Conservation (phyloP, 139 green algal species). For the Mesotaenium endlicherianum region DNA sequence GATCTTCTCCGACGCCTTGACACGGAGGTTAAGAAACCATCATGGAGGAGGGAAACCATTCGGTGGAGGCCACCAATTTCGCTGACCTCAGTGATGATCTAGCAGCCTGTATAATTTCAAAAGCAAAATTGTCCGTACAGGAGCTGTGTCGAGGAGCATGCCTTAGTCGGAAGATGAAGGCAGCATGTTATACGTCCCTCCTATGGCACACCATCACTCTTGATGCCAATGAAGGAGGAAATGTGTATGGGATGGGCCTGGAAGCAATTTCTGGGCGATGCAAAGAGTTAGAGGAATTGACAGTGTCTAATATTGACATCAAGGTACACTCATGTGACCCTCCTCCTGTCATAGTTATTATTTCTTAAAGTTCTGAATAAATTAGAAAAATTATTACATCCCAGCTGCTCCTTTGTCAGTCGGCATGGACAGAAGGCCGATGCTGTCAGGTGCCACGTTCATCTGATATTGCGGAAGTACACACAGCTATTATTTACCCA, state of each 20-base stretch:
- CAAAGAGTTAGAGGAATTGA: not conserved
- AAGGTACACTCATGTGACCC: not conserved
- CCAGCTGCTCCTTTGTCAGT: not conserved
- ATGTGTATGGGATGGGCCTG: conserved; percentile 12
- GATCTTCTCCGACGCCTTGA: no score
- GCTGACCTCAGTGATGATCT: no score
- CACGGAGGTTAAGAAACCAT: no score
- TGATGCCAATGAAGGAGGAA: not conserved
- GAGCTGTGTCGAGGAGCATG: conserved; percentile 5
- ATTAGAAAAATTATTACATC: not conserved
- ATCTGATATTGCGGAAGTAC: not conserved
- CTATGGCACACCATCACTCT: not conserved
- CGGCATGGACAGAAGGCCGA: not conserved
- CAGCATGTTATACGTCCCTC: conserved; percentile 1
- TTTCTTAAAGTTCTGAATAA: not conserved
- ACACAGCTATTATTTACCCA: not conserved
- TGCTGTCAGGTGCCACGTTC: not conserved
- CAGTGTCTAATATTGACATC: not conserved
- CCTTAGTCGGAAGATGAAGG: conserved; percentile 3
- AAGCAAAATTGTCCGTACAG: not conserved
- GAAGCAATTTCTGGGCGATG: conserved; percentile 19
- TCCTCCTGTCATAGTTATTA: not conserved
- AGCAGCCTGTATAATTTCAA: no score
- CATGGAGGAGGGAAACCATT: no score
- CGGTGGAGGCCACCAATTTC: no score